phyloP scores from a whole-genome alignment of 495 filamentous ascomycete species.

The Parathielavia hyrcaniae region DNA sequence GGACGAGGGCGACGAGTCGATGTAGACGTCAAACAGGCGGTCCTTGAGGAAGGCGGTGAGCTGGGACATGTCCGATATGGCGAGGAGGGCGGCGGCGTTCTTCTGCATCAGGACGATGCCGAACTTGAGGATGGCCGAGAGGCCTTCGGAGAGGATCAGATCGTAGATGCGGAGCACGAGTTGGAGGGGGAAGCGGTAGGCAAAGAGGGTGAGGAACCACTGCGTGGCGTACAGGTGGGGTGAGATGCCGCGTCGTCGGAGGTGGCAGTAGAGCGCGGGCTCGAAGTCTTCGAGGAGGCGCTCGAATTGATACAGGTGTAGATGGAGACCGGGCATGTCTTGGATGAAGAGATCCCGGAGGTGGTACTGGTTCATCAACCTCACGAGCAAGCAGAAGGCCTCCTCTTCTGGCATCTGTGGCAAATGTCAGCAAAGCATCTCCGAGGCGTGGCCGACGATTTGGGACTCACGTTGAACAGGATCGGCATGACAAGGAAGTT shows the following conservation, averaged over 20 bases:
- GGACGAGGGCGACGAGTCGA: slow-evolving; percentile 82
- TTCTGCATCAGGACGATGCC: slow-evolving; percentile 93
- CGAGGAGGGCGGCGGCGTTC: slow-evolving; percentile 70
- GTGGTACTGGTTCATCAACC: slow-evolving; percentile 93
- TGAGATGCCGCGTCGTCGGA: slow-evolving; percentile 77
- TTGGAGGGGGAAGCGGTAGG: slow-evolving; percentile 94
- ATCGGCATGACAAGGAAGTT: slow-evolving; percentile 98
- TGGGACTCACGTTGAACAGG: slow-evolving; percentile 73
- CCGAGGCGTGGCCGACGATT: not conserved
- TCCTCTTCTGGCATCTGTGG: slow-evolving; percentile 91
- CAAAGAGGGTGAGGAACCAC: slow-evolving; percentile 99
- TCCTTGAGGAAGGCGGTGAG: slow-evolving; percentile 90
- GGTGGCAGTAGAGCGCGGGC: slow-evolving; percentile 90
- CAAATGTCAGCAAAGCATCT: not conserved
- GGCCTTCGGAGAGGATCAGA: slow-evolving; percentile 87
- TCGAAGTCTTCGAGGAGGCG: slow-evolving; percentile 90
- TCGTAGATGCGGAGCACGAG: slow-evolving; percentile 96
- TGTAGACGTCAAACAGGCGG: slow-evolving; percentile 90
- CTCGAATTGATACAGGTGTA: slow-evolving; percentile 91
- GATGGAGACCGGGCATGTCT: slow-evolving; percentile 94
- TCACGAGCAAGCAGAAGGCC: slow-evolving; percentile 87
- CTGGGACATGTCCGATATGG: slow-evolving; percentile 81
- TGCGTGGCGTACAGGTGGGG: slow-evolving; percentile 95
- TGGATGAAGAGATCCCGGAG: slow-evolving; percentile 89
- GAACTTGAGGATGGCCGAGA: slow-evolving; percentile 89